phyloP scores from a whole-genome alignment of 1,284 basidiomycete genomes.

The Rhodotorula mucilaginosa region DNA sequence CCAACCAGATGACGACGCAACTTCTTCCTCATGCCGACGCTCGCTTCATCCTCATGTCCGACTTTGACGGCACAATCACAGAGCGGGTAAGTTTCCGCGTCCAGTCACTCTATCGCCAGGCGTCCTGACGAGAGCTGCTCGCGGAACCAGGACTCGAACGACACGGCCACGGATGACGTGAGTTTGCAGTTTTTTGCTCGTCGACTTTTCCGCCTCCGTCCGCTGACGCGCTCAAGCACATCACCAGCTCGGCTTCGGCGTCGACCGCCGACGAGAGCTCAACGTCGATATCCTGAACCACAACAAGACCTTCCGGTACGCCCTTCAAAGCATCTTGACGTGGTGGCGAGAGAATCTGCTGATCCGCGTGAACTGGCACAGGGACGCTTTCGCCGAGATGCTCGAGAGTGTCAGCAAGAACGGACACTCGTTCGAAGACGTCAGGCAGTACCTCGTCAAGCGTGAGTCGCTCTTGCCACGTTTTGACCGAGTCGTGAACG shows the following conservation, averaged over 20 bases:
- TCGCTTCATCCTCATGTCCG: conserved; percentile 79
- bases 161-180: conserved; percentile 49
- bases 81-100: background rate
- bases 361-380: conserved; percentile 44
- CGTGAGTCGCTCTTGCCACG: conserved; percentile 52
- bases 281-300: conserved; percentile 71
- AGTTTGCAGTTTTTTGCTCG: background rate
- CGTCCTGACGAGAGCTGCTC: background rate
- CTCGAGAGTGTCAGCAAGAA: conserved; percentile 66
- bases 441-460: conserved; percentile 64
- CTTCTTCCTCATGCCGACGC: conserved; percentile 61
- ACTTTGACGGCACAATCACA: conserved; percentile 54
- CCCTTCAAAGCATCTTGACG: conserved; percentile 1
- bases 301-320: conserved; percentile 66
- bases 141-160: conserved; percentile 67
- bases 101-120: too few relatives aligned
- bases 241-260: conserved; percentile 66
- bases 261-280: conserved; percentile 63
- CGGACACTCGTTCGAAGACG: conserved; percentile 69
- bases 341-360: background rate
- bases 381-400: conserved; percentile 78
- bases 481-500: background rate
- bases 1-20: conserved; percentile 6
- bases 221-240: conserved; percentile 41
- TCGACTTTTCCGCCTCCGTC: background rate